Percentiles rank a stretch among this genome's conserved stretches.
Evolutionary conservation across 169 alveolate species (phyloP).

Genomic region (Cryptosporidium canis): DNA sequence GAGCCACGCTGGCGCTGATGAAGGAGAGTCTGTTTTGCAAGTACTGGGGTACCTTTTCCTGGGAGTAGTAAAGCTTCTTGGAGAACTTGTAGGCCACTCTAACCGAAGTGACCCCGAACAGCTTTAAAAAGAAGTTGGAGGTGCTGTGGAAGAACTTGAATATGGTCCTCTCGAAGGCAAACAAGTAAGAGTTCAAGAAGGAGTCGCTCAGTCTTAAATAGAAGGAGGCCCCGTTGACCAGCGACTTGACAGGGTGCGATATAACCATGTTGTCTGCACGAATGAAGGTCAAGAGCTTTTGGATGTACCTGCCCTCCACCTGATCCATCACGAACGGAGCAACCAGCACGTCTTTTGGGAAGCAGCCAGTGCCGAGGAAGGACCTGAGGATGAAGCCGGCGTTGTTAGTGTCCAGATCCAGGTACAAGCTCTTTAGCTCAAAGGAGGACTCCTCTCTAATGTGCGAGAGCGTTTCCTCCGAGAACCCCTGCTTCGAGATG

Average conservation of each 20-base stretch:
- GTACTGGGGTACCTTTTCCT: conserved; percentile 12
- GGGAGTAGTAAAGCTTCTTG: conserved; percentile 29
- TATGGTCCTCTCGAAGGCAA: background rate
- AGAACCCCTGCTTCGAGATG: background rate
- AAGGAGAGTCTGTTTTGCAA: background rate
- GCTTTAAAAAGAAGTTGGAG: background rate
- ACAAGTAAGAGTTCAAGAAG: background rate
- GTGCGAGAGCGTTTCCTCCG: background rate
- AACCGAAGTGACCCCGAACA: background rate
- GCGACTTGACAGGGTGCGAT: conserved; percentile 3
- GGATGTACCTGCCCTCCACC: conserved; percentile 4
- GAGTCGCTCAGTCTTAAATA: conserved; percentile 25
- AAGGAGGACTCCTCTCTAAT: conserved; percentile 18
- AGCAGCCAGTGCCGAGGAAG: conserved; percentile 29
- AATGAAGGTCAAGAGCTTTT: conserved; percentile 10
- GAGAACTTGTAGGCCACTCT: background rate
- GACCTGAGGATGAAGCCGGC: conserved; percentile 24
- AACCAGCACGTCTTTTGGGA: conserved; percentile 16
- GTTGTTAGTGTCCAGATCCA: background rate
- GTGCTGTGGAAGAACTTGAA: background rate
- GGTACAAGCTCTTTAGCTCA: background rate
- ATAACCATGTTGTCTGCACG: conserved; percentile 56
- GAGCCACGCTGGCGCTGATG: background rate
- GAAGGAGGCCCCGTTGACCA: conserved; percentile 32
- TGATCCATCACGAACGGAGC: conserved; percentile 36